Evolutionary conservation across 345 rosid species (phyloP).

Genomic region (Gossypium rotundifolium): DNA sequence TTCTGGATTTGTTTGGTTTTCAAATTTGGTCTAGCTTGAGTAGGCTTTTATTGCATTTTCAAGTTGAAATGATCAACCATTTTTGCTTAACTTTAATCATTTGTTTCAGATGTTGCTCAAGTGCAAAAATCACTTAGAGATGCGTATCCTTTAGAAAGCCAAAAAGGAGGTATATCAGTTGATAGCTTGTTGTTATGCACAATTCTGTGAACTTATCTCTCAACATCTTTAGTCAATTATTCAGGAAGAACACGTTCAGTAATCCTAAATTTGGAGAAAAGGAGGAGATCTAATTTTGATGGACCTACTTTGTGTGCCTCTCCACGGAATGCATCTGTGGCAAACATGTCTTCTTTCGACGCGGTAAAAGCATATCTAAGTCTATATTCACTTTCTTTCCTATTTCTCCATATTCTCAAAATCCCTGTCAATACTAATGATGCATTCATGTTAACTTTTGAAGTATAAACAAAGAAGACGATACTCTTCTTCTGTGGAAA

Average conservation of each 20-base stretch:
- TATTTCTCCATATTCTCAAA: not conserved
- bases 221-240: constrained; percentile 7
- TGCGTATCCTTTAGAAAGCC: constrained; percentile 40
- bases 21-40: not conserved
- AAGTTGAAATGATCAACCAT: not conserved
- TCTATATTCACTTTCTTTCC: not conserved
- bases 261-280: constrained; percentile 66
- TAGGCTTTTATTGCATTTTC: not conserved
- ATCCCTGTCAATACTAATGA: constrained; percentile 7
- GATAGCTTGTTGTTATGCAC: constrained; percentile 8
- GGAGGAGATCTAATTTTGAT: constrained; percentile 57
- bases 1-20: not conserved
- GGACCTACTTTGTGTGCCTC: constrained; percentile 40
- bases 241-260: constrained; percentile 63
- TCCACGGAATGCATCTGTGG: constrained; percentile 34
- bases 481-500: constrained; percentile 38
- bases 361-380: constrained; percentile 32
- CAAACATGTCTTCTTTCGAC: constrained; percentile 40
- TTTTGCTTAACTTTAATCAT: constrained; percentile 9
- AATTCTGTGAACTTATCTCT: constrained; percentile 14
- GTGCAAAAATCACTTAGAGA: constrained; percentile 53
- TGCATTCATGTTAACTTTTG: not conserved
- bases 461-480: constrained; percentile 66
- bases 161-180: constrained; percentile 57
- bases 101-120: constrained; percentile 55